phyloP scores from a whole-genome alignment of 805 yeast species.

The Debaryomyces hansenii region DNA sequence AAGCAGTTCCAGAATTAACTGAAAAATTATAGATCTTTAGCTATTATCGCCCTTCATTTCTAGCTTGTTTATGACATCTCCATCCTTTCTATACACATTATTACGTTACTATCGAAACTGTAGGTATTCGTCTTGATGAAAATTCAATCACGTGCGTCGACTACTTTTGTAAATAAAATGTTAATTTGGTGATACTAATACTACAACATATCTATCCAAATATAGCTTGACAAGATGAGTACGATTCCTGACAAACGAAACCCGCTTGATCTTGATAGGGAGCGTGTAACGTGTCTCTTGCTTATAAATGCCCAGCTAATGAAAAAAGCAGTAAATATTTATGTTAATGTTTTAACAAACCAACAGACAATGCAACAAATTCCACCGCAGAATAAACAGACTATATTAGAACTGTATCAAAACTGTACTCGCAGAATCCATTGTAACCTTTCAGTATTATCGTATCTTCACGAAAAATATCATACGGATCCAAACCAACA shows the following conservation, averaged over 20 bases:
- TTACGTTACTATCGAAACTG: not conserved
- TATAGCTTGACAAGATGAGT: not conserved
- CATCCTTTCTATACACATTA: not conserved
- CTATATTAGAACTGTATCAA: constrained; percentile 36
- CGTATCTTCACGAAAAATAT: constrained; percentile 39
- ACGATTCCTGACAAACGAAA: not conserved
- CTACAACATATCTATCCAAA: no score
- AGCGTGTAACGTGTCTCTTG: constrained; percentile 41
- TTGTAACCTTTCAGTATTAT: constrained; percentile 41
- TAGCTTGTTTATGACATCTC: not conserved
- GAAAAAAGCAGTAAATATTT: constrained; percentile 38
- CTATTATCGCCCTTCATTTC: not conserved
- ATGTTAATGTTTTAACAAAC: constrained; percentile 34
- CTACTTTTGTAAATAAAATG: no score
- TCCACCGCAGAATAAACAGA: constrained; percentile 30
- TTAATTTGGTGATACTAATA: no score
- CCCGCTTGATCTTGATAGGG: constrained; percentile 32
- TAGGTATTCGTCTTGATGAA: no score
- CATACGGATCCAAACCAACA: constrained; percentile 28
- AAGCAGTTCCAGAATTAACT: constrained; percentile 88
- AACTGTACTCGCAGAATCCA: constrained; percentile 42
- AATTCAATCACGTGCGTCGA: no score
- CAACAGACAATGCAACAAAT: constrained; percentile 32
- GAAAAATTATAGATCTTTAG: constrained; percentile 50
- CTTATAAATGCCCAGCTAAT: constrained; percentile 43